These are phyloP conservation scores for Calonectria pauciramosa DNA, from an alignment of 2,329 filamentous ascomycete genomes.

Conservation along the genomic window DNA sequence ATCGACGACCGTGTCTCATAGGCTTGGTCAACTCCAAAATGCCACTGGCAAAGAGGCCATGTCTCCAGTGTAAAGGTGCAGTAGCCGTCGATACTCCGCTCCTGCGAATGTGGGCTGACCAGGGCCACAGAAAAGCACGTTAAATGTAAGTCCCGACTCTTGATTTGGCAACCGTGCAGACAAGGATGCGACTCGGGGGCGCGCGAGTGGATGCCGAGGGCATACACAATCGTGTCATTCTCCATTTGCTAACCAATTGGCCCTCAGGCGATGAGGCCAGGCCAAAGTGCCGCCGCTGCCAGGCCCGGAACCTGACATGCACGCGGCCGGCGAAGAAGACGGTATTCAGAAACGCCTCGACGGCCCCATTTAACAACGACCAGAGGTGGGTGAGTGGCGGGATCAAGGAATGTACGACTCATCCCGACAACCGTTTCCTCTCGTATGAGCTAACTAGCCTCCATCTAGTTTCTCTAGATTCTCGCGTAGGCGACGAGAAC, in stretches of 20 bases:
- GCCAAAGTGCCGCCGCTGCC: slow-evolving; percentile 53
- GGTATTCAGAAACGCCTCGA: slow-evolving; percentile 53
- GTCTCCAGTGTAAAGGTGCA: slow-evolving; percentile 53
- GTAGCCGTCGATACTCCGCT: not conserved
- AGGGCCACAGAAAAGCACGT: slow-evolving; percentile 49
- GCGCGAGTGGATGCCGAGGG: not conserved
- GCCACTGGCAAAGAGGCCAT: slow-evolving; percentile 52
- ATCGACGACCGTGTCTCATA: slow-evolving; percentile 2
- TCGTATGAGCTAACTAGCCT: not conserved
- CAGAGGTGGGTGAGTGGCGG: slow-evolving; percentile 55
- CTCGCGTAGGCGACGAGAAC: slow-evolving; percentile 20
- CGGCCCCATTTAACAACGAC: slow-evolving; percentile 49
- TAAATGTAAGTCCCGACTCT: slow-evolving; percentile 47
- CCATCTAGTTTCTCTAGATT: slow-evolving; percentile 23
- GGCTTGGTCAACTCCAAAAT: slow-evolving; percentile 34
- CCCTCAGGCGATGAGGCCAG: slow-evolving; percentile 53
- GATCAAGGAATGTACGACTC: slow-evolving; percentile 51
- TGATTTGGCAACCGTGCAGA: slow-evolving; percentile 2
- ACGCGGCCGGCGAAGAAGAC: slow-evolving; percentile 51
- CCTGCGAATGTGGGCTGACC: slow-evolving; percentile 30
- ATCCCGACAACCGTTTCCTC: not conserved
- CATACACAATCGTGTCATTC: not conserved
- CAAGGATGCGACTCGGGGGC: slow-evolving; percentile 5
- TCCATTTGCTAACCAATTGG: not conserved
- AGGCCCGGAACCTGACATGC: slow-evolving; percentile 50